Evolutionary conservation across 768 basidiomycete genomes (phyloP).

Genomic region (Tubosaeta brunneosetosa): DNA sequence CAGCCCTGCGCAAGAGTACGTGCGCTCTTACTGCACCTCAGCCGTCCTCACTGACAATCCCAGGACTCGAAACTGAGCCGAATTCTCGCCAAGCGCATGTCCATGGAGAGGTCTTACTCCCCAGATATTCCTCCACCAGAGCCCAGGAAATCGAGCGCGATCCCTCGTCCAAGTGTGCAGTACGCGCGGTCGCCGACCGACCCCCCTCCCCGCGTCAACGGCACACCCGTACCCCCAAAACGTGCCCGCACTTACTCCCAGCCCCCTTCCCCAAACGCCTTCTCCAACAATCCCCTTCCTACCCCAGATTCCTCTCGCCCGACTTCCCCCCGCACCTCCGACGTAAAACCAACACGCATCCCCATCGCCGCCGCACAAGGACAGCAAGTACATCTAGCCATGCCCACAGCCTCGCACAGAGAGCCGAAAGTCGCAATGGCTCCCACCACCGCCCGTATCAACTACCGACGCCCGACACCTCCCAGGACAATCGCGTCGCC

Average conservation of each 20-base stretch:
- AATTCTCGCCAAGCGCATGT: conserved; percentile 71
- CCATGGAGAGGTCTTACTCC: conserved; percentile 36
- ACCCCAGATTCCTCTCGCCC: conserved; percentile 37
- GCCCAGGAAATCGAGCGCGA: conserved; percentile 38
- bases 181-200: conserved; percentile 31
- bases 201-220: conserved; percentile 23
- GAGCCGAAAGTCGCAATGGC: conserved; percentile 36
- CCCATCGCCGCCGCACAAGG: conserved; percentile 40
- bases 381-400: conserved; percentile 41
- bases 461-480: conserved; percentile 25
- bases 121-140: conserved; percentile 25
- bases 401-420: conserved; percentile 30
- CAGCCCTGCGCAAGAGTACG: conserved; percentile 73
- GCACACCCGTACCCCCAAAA: conserved; percentile 33
- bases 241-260: conserved; percentile 66
- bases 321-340: conserved; percentile 41
- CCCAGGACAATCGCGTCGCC: conserved; percentile 28
- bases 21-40: not conserved
- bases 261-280: conserved; percentile 35
- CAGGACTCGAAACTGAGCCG: conserved; percentile 80
- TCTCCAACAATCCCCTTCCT: conserved; percentile 27
- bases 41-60: not conserved
- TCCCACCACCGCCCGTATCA: conserved; percentile 20
- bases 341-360: conserved; percentile 45
- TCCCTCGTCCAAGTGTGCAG: conserved; percentile 45